phyloP scores from a whole-genome alignment of 768 basidiomycete genomes.

The Thelephora ganbajun region DNA sequence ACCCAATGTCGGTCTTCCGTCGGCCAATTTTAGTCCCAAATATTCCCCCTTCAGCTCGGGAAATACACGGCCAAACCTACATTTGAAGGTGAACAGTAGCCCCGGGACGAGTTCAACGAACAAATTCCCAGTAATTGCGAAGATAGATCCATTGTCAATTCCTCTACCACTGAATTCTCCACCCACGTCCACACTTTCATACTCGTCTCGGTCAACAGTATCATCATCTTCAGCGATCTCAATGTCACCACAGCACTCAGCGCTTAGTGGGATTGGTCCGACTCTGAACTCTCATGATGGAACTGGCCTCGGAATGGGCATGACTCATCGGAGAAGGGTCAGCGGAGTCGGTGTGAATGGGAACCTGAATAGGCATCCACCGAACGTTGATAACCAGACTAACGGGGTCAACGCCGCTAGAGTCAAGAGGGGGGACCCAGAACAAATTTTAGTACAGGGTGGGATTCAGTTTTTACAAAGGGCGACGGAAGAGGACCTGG shows the following conservation, averaged over 20 bases:
- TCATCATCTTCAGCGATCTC: slow-evolving; percentile 37
- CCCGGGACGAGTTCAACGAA: no score
- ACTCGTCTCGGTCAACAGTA: slow-evolving; percentile 64
- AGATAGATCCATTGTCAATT: slow-evolving; percentile 40
- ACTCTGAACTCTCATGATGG: slow-evolving; percentile 29
- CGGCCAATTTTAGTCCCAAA: no score
- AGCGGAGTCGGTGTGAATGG: slow-evolving; percentile 15
- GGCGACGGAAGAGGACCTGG: not conserved
- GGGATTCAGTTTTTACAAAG: no score
- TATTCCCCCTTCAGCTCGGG: no score
- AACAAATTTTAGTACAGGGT: no score
- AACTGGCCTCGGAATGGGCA: slow-evolving; percentile 4
- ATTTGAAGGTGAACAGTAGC: no score
- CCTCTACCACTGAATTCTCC: slow-evolving; percentile 62
- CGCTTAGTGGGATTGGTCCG: slow-evolving; percentile 24
- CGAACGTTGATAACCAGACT: no score
- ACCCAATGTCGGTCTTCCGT: no score
- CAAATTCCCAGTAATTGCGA: slow-evolving; percentile 13
- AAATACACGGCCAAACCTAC: no score
- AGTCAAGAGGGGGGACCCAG: no score
- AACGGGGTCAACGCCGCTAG: no score
- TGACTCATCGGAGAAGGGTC: slow-evolving; percentile 8
- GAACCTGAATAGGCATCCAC: no score
- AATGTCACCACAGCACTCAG: slow-evolving; percentile 13
- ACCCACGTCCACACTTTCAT: slow-evolving; percentile 54